phyloP scores from a whole-genome alignment of 306 rosid species.

The Hippophae tibetana region DNA sequence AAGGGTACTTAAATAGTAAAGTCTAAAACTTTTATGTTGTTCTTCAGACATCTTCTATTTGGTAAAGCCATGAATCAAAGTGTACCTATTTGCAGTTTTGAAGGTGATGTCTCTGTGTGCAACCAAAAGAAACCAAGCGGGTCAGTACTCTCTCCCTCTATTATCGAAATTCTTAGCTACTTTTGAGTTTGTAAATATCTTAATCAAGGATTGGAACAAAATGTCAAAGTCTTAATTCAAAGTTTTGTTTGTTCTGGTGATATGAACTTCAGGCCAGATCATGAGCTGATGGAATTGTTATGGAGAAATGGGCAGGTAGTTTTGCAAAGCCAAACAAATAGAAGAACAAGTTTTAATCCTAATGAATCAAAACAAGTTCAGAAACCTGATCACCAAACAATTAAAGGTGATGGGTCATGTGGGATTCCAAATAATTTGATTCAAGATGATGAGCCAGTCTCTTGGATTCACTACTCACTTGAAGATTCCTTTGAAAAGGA shows the following conservation, averaged over 20 bases:
- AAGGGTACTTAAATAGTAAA: background rate
- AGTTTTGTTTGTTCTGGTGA: no score
- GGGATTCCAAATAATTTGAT: slow-evolving; percentile 39
- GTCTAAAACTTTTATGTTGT: slow-evolving; percentile 6
- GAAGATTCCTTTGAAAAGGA: slow-evolving; percentile 62
- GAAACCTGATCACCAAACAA: slow-evolving; percentile 38
- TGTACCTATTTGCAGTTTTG: slow-evolving; percentile 55
- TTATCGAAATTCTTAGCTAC: background rate
- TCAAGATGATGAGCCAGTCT: slow-evolving; percentile 49
- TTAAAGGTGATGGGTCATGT: slow-evolving; percentile 25
- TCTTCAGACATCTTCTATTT: slow-evolving; percentile 29
- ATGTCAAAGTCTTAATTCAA: no score
- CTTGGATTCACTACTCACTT: slow-evolving; percentile 58
- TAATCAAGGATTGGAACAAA: no score
- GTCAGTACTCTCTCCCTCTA: slow-evolving; percentile 32
- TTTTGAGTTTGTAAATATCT: no score
- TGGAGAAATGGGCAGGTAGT: slow-evolving; percentile 89
- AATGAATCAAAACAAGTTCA: slow-evolving; percentile 37
- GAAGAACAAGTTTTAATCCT: slow-evolving; percentile 26
- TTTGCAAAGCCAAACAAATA: slow-evolving; percentile 48
- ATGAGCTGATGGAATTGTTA: slow-evolving; percentile 63
- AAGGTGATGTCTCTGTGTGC: slow-evolving; percentile 33
- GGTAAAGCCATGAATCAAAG: slow-evolving; percentile 49
- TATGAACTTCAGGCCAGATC: slow-evolving; percentile 42
- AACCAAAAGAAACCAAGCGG: slow-evolving; percentile 49